Base-by-base conservation (phyloP, 768 basidiomycete genomes). In the Xerocomellus chrysenteron region DNA sequence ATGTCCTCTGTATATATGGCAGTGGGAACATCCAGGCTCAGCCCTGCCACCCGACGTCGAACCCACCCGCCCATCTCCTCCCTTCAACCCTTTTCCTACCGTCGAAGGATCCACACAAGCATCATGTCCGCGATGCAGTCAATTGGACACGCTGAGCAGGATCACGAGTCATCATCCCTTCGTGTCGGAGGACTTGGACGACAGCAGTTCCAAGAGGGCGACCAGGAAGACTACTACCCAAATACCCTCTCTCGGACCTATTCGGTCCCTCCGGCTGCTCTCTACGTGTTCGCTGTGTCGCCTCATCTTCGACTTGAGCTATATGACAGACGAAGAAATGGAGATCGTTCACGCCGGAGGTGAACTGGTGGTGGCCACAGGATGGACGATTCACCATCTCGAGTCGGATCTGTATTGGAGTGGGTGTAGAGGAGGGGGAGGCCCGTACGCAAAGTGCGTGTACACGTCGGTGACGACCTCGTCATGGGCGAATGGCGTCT, bases 221-320 rank as follows among this genome's bases (percentile, higher is more conserved):
- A 52, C 7, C 12, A 61, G 12, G 13, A 55, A 50, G 36, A n/a
- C n/a, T n/a, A 53, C n/a, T 35, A 36, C 24, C 2, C 55, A 40
- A 30, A 44, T 61, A 16, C 52, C 40, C 12, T 12, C 43, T 26
- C 49, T 61, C 2, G 56, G 52, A n/a, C n/a, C n/a, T n/a, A n/a
- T n/a, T n/a, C n/a, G n/a, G n/a, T n/a, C n/a, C n/a, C n/a, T n/a
- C n/a, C 24, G 39, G 6, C 32, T 61, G 3, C 56, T 61, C 24
- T 50, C 59, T 3, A 52, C 53, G 3, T 57, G 63, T 21, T 46
- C 53, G 13, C 7, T 59, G 16, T 65, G 55, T 30, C 57, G 59
- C 32, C 50, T 65, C 17, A 47, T 57, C 8, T 59, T 65, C 47
- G 19, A 61, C 40, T 40, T 42, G 17, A 62, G 35, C 13, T n/a